These are phyloP conservation scores for Sanguinoderma infundibulare DNA, from an alignment of 1,284 basidiomycete genomes.

Conservation along the genomic window DNA sequence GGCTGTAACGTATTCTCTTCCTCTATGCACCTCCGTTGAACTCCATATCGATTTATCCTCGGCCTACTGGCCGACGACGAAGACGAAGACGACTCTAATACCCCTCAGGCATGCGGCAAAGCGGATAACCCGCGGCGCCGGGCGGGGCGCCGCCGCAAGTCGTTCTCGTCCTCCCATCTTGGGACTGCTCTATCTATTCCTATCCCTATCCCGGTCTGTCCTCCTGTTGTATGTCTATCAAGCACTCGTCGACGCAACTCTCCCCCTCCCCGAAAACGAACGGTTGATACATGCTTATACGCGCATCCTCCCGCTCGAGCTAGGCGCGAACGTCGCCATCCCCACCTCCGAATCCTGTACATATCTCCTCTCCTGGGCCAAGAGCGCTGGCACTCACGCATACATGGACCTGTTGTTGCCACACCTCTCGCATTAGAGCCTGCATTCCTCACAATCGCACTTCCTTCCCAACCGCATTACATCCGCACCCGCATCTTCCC, in stretches of 20 bases:
- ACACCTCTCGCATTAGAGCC: not conserved
- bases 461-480: not conserved
- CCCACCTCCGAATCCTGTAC: too few relatives aligned
- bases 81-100: not conserved
- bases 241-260: not conserved
- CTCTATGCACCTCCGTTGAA: not conserved
- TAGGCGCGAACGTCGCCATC: not conserved
- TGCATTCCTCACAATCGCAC: not conserved
- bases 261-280: conserved; percentile 15
- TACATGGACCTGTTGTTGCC: conserved; percentile 20
- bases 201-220: conserved; percentile 19
- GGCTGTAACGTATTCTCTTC: not conserved
- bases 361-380: not conserved
- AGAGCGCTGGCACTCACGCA: conserved; percentile 20
- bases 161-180: not conserved
- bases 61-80: not conserved
- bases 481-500: not conserved
- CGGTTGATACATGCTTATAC: conserved; percentile 8
- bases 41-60: not conserved
- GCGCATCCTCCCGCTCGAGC: conserved; percentile 5
- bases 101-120: not conserved
- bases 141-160: not conserved
- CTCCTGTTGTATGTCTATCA: conserved; percentile 15
- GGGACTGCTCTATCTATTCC: conserved; percentile 20
- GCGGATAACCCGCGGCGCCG: conserved; percentile 1